phyloP scores from a whole-genome alignment of 225 moss, liverwort and hornwort genomes.

The Bryum argenteum region DNA sequence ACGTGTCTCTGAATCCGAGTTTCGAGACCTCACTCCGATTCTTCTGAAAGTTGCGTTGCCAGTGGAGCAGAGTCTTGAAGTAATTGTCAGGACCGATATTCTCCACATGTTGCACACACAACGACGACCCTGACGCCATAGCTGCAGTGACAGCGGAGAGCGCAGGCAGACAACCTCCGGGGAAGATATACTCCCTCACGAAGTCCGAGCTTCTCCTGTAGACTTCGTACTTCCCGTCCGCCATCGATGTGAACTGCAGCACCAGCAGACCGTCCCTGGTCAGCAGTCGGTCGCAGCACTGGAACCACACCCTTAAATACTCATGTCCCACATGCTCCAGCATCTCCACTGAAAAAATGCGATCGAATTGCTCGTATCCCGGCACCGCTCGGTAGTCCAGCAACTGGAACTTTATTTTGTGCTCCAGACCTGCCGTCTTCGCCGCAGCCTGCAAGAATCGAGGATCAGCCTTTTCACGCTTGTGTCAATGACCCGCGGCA shows the following conservation, averaged over 20 bases:
- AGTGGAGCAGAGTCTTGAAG: constrained; percentile 59
- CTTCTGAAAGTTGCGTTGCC: constrained; percentile 42
- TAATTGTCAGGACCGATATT: constrained; percentile 67
- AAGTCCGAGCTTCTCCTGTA: constrained; percentile 71
- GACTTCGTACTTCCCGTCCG: constrained; percentile 62
- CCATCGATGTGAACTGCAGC: constrained; percentile 66
- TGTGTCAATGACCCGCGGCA: no score
- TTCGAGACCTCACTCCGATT: constrained; percentile 49
- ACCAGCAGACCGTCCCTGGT: constrained; percentile 69
- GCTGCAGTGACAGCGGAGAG: constrained; percentile 55
- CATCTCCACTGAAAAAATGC: constrained; percentile 89
- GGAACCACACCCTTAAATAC: constrained; percentile 61
- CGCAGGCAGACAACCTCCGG: constrained; percentile 69
- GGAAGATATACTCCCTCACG: constrained; percentile 78
- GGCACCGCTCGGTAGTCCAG: constrained; percentile 64
- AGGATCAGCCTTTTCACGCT: no score
- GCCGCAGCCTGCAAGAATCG: constrained; percentile 31
- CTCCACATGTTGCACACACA: constrained; percentile 75
- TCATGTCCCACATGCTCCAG: constrained; percentile 74
- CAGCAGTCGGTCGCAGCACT: constrained; percentile 57
- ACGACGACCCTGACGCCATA: constrained; percentile 64
- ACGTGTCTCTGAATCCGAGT: constrained; percentile 71
- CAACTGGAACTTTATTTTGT: constrained; percentile 54
- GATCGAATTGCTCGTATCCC: constrained; percentile 55
- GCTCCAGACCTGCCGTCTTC: constrained; percentile 59